Conservation (phyloP, 2,329 filamentous ascomycete genomes). For the Mycosphaerella arachidis region DNA sequence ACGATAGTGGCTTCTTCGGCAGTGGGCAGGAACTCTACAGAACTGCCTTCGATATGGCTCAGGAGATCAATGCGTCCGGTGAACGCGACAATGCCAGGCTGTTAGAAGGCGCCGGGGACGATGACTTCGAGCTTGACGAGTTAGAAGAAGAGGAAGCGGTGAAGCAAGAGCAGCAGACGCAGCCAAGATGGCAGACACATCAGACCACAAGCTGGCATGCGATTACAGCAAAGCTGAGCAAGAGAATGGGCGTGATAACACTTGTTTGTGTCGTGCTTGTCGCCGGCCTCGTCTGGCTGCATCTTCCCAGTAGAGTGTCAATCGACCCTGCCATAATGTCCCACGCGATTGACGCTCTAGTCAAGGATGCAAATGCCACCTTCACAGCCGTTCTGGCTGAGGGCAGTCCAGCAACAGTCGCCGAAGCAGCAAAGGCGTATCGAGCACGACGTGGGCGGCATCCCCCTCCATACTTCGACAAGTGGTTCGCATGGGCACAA, state of each 20-base stretch:
- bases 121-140: neutral
- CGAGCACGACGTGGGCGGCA: conserved; percentile 40
- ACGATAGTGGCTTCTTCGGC: neutral
- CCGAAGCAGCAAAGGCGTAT: conserved; percentile 29
- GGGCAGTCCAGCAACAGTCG: neutral
- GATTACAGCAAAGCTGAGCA: neutral
- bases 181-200: neutral
- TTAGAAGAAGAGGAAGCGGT: neutral
- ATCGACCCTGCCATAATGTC: neutral
- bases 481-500: conserved; percentile 42
- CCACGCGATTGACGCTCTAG: neutral
- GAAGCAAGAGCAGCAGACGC: neutral
- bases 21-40: neutral
- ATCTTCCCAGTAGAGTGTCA: neutral
- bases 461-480: conserved; percentile 45
- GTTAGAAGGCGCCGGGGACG: neutral
- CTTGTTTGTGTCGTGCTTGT: neutral
- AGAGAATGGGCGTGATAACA: neutral
- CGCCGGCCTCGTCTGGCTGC: neutral
- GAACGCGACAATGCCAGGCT: neutral
- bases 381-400: neutral
- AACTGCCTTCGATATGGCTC: neutral
- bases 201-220: neutral
- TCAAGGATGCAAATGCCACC: neutral
- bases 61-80: neutral